Evolutionary conservation across 176 grass and related monocot genomes (phyloP).

Genomic region (Tuctoria greenei): DNA sequence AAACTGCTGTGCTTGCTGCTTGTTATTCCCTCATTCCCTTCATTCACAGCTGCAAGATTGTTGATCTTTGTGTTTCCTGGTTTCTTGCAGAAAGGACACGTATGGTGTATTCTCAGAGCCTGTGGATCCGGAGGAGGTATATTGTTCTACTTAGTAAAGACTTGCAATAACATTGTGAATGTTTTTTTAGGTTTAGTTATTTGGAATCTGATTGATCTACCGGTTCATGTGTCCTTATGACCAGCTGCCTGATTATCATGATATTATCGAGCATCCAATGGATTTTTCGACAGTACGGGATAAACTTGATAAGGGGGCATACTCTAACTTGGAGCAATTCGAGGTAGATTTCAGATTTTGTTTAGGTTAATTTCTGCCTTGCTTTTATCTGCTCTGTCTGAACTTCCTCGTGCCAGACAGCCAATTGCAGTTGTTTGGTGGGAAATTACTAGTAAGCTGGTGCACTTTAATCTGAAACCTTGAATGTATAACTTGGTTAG

Average conservation of each 20-base stretch:
- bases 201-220: conserved; percentile 29
- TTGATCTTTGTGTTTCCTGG: conserved; percentile 31
- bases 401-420: conserved; percentile 1
- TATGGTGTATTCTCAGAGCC: conserved; percentile 90
- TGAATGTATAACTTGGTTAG: conserved; percentile 1
- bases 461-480: neutral
- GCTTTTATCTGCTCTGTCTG: neutral
- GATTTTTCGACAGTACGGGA: conserved; percentile 84
- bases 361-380: neutral
- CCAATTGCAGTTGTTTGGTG: neutral
- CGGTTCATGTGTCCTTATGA: conserved; percentile 24
- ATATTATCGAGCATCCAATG: conserved; percentile 94
- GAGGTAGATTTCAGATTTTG: conserved; percentile 56
- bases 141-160: neutral
- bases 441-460: neutral
- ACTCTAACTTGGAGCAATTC: conserved; percentile 84
- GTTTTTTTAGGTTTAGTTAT: conserved; percentile 23
- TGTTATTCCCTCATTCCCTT: conserved; percentile 7
- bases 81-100: conserved; percentile 85
- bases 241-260: conserved; percentile 94
- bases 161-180: conserved; percentile 18
- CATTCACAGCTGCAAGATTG: neutral
- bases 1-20: conserved; percentile 46
- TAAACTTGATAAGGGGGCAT: conserved; percentile 66
- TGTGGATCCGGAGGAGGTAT: conserved; percentile 88